A percentile compares a stretch with the other conserved stretches of the same genome.
phyloP scores from a whole-genome alignment of 169 alveolate genomes.

The Cryptosporidium sp. region DNA sequence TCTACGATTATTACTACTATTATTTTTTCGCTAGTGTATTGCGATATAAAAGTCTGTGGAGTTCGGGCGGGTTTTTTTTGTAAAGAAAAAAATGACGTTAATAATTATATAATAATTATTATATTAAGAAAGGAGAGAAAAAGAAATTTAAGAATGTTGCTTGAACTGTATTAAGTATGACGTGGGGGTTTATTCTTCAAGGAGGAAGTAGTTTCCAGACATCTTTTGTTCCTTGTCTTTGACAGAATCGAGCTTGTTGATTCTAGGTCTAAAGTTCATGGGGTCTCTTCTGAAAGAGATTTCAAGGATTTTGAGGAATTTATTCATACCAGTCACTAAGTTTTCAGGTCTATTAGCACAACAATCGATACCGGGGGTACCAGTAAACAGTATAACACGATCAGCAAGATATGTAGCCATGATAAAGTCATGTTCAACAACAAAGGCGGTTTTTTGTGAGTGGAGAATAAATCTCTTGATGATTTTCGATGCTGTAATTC shows the following conservation, averaged over 20 bases:
- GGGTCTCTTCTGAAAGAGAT: constrained; percentile 99
- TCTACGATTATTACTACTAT: too few relatives aligned
- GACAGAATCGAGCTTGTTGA: constrained; percentile 96
- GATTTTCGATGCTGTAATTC: constrained; percentile 98
- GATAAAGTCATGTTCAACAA: constrained; percentile 99
- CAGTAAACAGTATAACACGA: constrained; percentile 98
- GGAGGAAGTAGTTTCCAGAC: constrained; percentile 94
- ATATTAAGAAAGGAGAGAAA: not conserved
- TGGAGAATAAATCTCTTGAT: constrained; percentile 97
- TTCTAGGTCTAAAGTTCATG: constrained; percentile 98
- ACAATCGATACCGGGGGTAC: constrained; percentile 95
- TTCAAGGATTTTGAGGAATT: constrained; percentile 93
- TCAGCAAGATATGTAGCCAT: constrained; percentile 99
- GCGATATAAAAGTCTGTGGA: too few relatives aligned
- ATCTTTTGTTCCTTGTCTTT: constrained; percentile 99
- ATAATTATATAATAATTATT: too few relatives aligned
- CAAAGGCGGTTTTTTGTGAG: constrained; percentile 97
- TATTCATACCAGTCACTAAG: constrained; percentile 93
- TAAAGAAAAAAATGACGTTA: not conserved
- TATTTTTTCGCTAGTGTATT: too few relatives aligned
- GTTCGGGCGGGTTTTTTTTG: too few relatives aligned
- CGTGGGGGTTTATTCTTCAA: constrained; percentile 85
- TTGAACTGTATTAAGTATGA: not conserved
- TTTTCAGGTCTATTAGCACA: constrained; percentile 89
- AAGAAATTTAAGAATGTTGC: not conserved